These are phyloP conservation scores for Fagus sylvatica DNA, from an alignment of 306 rosid species.

Conservation along the genomic window DNA sequence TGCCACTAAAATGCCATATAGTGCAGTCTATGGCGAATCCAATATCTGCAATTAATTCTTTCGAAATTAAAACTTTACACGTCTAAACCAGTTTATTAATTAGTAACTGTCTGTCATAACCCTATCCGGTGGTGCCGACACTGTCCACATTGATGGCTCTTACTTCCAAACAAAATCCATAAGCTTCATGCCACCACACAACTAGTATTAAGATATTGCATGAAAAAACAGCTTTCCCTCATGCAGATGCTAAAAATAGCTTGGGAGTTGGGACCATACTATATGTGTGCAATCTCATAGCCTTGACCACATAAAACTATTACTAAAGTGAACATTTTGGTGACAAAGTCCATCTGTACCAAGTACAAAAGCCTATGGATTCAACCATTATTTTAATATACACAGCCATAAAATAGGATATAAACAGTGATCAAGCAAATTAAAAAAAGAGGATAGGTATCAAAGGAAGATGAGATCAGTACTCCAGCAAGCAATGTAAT, in stretches of 20 bases:
- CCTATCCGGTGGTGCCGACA: no score
- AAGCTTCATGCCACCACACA: slow-evolving; percentile 25
- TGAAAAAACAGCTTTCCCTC: slow-evolving; percentile 41
- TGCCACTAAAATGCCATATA: not conserved
- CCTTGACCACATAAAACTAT: slow-evolving; percentile 18
- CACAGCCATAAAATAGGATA: slow-evolving; percentile 43
- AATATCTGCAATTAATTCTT: not conserved
- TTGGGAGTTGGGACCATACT: slow-evolving; percentile 10
- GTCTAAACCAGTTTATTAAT: slow-evolving; percentile 5
- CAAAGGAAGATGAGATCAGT: slow-evolving; percentile 32
- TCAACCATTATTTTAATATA: slow-evolving; percentile 26
- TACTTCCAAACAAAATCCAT: slow-evolving; percentile 31
- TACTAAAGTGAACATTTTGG: slow-evolving; percentile 19
- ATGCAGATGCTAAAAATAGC: slow-evolving; percentile 30
- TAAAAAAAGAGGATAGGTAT: slow-evolving; percentile 20
- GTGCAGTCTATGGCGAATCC: slow-evolving; percentile 8
- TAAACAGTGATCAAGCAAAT: slow-evolving; percentile 8
- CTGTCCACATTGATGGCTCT: slow-evolving; percentile 28
- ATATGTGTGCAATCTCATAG: not conserved
- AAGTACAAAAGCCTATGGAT: slow-evolving; percentile 34
- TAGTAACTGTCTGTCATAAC: not conserved
- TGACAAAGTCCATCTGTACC: slow-evolving; percentile 29
- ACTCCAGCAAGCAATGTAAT: slow-evolving; percentile 42
- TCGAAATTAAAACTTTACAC: not conserved
- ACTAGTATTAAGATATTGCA: slow-evolving; percentile 16